phyloP scores from a whole-genome alignment of 2,329 filamentous ascomycete species.

The Bertia moriformis region DNA sequence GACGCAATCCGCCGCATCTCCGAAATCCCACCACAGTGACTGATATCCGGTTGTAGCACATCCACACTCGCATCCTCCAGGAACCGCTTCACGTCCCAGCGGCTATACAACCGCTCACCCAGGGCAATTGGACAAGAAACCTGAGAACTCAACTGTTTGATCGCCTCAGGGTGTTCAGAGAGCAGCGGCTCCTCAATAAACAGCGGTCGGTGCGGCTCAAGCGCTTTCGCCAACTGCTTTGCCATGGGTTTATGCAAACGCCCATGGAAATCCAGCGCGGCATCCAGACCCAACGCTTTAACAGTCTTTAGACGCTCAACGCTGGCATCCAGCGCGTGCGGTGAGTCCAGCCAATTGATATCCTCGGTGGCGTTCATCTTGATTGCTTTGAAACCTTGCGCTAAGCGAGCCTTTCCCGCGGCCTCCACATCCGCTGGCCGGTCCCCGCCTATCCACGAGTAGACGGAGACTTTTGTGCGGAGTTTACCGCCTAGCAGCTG shows the following conservation, averaged over 20 bases:
- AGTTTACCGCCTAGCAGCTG: conserved; percentile 64
- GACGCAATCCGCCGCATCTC: conserved; percentile 55
- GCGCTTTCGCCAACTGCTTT: conserved; percentile 53
- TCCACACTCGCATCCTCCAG: conserved; percentile 55
- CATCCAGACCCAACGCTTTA: conserved; percentile 56
- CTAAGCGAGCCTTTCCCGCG: conserved; percentile 40
- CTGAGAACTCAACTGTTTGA: conserved; percentile 41
- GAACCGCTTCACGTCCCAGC: conserved; percentile 63
- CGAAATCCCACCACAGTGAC: conserved; percentile 59
- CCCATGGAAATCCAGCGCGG: conserved; percentile 65
- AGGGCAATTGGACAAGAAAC: conserved; percentile 55
- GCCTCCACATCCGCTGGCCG: conserved; percentile 49
- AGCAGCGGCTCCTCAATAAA: conserved; percentile 66
- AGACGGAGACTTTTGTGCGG: conserved; percentile 54
- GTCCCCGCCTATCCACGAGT: conserved; percentile 68
- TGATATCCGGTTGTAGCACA: conserved; percentile 60
- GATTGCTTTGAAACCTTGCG: conserved; percentile 49
- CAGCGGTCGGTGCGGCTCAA: conserved; percentile 56
- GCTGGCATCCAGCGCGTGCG: conserved; percentile 42
- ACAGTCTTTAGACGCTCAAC: conserved; percentile 57
- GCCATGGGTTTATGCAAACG: conserved; percentile 70
- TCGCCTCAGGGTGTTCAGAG: conserved; percentile 51
- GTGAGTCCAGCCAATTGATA: conserved; percentile 63
- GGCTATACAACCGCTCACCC: conserved; percentile 56
- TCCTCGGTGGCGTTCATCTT: conserved; percentile 76